Percentiles rank a stretch among this genome's conserved stretches.
These are phyloP conservation scores for Talaromyces adpressus DNA, from an alignment of 495 filamentous ascomycete genomes.

Conservation along the genomic window DNA sequence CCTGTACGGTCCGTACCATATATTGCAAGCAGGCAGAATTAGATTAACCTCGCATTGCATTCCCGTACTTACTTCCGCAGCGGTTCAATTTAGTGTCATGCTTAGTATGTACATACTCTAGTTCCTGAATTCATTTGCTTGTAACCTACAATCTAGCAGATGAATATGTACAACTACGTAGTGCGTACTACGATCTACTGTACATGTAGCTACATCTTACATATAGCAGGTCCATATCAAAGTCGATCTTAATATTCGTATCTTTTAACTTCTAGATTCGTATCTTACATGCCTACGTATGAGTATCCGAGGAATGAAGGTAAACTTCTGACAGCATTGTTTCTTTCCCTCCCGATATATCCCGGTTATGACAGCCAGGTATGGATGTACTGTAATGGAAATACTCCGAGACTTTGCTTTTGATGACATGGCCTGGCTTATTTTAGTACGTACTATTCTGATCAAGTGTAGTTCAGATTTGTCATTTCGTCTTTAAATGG, in stretches of 20 bases:
- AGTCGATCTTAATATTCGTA: neutral
- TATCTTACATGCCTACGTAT: neutral
- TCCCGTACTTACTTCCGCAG: constrained; percentile 10
- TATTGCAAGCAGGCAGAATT: neutral
- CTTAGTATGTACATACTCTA: neutral
- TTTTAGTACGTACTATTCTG: neutral
- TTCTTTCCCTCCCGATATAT: neutral
- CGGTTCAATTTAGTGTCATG: neutral
- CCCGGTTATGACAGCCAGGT: neutral
- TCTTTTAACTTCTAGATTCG: neutral
- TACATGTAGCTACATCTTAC: neutral
- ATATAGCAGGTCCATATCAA: neutral
- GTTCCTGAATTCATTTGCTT: neutral
- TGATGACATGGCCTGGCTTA: neutral
- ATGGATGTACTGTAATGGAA: neutral
- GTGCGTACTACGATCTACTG: neutral
- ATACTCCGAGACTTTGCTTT: neutral
- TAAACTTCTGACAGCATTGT: neutral
- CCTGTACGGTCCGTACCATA: neutral
- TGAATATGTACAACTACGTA: neutral
- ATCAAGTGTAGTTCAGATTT: neutral
- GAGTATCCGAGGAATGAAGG: neutral
- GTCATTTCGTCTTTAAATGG: neutral
- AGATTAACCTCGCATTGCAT: constrained; percentile 14
- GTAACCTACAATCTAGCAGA: neutral